These are phyloP conservation scores for Saksenaea oblongispora DNA, from an alignment of 371 early-diverging fungal species.

Conservation along the genomic window DNA sequence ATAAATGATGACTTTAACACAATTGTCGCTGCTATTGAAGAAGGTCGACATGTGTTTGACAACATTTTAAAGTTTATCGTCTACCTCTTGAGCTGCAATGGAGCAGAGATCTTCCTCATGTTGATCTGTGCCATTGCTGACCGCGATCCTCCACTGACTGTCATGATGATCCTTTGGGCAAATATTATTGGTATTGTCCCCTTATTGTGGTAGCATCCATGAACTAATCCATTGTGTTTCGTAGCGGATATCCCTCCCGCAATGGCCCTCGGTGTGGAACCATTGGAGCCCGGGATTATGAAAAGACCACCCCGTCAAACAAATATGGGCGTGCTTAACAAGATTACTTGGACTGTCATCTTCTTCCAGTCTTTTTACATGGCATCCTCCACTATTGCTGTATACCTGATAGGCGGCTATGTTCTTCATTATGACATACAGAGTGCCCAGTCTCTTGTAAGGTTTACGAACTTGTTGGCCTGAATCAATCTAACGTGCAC, in stretches of 20 bases:
- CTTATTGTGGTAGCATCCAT: conserved; percentile 6
- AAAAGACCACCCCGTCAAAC: conserved; percentile 71
- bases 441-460: conserved; percentile 32
- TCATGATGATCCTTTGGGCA: conserved; percentile 49
- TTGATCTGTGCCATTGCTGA: conserved; percentile 44
- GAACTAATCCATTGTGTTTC: background rate
- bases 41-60: conserved; percentile 84
- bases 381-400: conserved; percentile 57
- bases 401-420: conserved; percentile 55
- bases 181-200: conserved; percentile 49
- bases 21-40: conserved; percentile 74
- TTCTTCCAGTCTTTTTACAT: conserved; percentile 46
- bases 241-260: conserved; percentile 72
- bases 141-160: conserved; percentile 57
- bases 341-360: conserved; percentile 32
- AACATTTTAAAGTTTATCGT: conserved; percentile 91
- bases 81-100: conserved; percentile 86
- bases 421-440: conserved; percentile 29
- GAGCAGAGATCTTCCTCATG: conserved; percentile 68
- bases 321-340: conserved; percentile 57
- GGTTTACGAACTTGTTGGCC: background rate
- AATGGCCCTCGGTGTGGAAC: conserved; percentile 81
- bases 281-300: conserved; percentile 76
- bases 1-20: conserved; percentile 83
- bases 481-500: background rate